Base-by-base conservation (phyloP, 768 basidiomycete species). In the Mycena sanguinolenta region DNA sequence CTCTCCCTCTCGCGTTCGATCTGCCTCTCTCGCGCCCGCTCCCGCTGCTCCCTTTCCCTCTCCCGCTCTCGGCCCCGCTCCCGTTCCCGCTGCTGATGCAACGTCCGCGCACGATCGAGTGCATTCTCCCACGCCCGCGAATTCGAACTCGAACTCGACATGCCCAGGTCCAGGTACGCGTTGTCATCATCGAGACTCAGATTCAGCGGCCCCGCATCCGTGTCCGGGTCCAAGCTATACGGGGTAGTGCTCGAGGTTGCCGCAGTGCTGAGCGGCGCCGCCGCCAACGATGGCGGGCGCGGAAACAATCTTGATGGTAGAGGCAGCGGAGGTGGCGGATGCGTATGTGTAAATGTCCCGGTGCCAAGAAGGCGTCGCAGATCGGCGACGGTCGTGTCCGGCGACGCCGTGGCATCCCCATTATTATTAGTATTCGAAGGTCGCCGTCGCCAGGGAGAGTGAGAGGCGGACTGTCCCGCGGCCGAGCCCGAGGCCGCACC, bases 101-200 rank as follows among this genome's bases (percentile, higher is more conserved):
- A 17, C 1, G 49, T 27, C 44, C 72, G 38, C 7, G 69, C 69
- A 28, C 72, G 27, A 49, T 73, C 72, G 25, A 73, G 62, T 14
- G 72, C 72, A 30, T 54, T 61, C 53, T 73, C 69, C 69, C 69
- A 67, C 10, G 69, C 72, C 19, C 69, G 50, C 21, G 39, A 27
- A 55, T 65, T 71, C 0, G 49, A 14, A 38, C n/a, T n/a, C n/a
- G n/a, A n/a, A n/a, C n/a, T n/a, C n/a, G 39, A 44, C 21, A 54
- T 34, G 16, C 52, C 44, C 21, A 69, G 42, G n/a, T 70, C 64
- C 21, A 73, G 34, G 28, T 63, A 70, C 32, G 65, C 55, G 13
- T 57, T n/a, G n/a, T n/a, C n/a, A n/a, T n/a, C 69, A 21, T 53
- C 67, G 2, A 70, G 39, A 64, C 70, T 69, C 16, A 30, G 60